Conservation (phyloP, 1,139 yeast genomes). For the Pichia norvegensis region DNA sequence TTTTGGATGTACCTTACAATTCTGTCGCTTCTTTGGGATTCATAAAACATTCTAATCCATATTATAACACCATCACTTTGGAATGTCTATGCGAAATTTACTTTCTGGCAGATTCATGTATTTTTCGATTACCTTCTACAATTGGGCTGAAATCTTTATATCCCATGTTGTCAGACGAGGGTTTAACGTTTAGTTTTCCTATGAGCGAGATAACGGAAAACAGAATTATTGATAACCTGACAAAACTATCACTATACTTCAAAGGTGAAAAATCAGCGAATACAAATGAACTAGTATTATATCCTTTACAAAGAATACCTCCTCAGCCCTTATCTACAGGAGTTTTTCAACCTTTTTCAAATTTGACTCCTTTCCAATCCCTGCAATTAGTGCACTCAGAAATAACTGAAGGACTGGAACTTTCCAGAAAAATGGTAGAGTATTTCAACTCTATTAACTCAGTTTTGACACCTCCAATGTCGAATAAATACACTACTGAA, state of each 20-base stretch:
- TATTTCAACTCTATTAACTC: background rate
- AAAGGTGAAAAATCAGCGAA: background rate
- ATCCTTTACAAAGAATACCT: slow-evolving; percentile 15
- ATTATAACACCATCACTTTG: slow-evolving; percentile 9
- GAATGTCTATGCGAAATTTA: slow-evolving; percentile 12
- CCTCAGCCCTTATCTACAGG: slow-evolving; percentile 16
- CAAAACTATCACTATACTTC: slow-evolving; percentile 10
- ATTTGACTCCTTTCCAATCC: slow-evolving; percentile 15
- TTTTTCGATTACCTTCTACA: slow-evolving; percentile 12
- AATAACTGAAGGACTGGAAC: slow-evolving; percentile 11
- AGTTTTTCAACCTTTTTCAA: slow-evolving; percentile 11
- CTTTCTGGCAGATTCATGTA: slow-evolving; percentile 11
- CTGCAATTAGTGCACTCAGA: slow-evolving; percentile 10
- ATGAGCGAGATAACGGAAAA: slow-evolving; percentile 8
- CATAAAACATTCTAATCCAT: slow-evolving; percentile 5
- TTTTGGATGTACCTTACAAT: slow-evolving; percentile 11
- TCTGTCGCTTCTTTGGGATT: slow-evolving; percentile 1
- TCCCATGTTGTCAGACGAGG: slow-evolving; percentile 8
- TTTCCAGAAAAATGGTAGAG: slow-evolving; percentile 3
- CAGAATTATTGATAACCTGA: slow-evolving; percentile 14
- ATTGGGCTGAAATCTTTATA: background rate
- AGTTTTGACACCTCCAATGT: background rate
- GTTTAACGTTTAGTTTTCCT: slow-evolving; percentile 11
- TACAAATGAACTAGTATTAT: slow-evolving; percentile 2
- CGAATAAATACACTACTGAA: background rate